Evolutionary conservation across 2,329 filamentous ascomycete genomes (phyloP), one percentile per base, ranked within the genome.

Genomic region (Colletotrichum echinochloae): DNA sequence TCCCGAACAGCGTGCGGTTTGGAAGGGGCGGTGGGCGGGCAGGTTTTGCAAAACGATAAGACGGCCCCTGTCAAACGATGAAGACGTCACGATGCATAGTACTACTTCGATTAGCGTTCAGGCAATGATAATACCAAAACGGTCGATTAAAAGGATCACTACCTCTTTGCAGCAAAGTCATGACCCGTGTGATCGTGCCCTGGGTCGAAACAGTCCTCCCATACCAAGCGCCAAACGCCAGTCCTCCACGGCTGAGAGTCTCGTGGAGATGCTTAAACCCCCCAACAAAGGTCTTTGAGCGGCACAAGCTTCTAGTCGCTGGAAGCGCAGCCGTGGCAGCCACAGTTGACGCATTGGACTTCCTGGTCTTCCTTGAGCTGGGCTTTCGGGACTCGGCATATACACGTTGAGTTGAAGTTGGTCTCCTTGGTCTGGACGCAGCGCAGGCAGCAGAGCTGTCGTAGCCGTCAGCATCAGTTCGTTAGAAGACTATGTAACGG

Each of bases 361-460:
- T 93, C 92, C 79, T 96, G 92, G 51, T 94, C 91, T 77, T 97
- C 94, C 81, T 97, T 97, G 78, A 99, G 83, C 80, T 97, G 90
- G 39, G 94, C 91, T 78, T 92, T 92, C 1, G 96, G 96, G 60
- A 99, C 95, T 61, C 96, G 93, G 81, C 96, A 99, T 77, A 99
- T 96, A 80, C 96, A 99, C 0, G 95, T 99, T 74, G 94, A 93
- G 81, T 95, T 96, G 85, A 98, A 99, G 82, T 99, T 99, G 37
- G 96, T 99, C 86, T 99, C 96, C 82, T 98, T 98, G n/a, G 96
- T 98, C 82, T 99, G 96, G 66, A 99, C 95, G 81, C 96, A 99
- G 73, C 95, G 90, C 65, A 98, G 86, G 81, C 96, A 99, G 82
- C 96, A 99, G 52, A 99, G 84, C 93, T 96, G 77, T 41, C 26